Base-by-base conservation (phyloP, 768 basidiomycete genomes). In the Leccinellum luteum region DNA sequence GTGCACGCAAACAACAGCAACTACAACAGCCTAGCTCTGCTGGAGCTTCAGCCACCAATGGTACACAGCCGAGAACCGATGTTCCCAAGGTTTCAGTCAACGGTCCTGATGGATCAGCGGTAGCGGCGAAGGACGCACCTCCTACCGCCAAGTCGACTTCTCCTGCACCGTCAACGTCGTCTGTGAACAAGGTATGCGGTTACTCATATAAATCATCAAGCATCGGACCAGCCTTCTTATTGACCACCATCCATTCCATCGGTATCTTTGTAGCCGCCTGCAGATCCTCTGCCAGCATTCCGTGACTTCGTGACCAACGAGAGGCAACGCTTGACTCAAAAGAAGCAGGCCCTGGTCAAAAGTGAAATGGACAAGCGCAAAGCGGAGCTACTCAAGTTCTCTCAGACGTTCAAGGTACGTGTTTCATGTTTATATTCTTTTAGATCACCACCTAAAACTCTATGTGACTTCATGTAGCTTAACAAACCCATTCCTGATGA, bases 401-500 rank as follows among this genome's bases (percentile, higher is more conserved):
- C 92, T 62, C 82, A 91, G 73, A 88, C 75, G 64, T 99, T 99
- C 86, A 96, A 97, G 85, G 95, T 94, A 48, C 48, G 80, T 64
- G 19, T 52, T 58, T 48, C n/a, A 28, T 5, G 17, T 23, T 2
- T 44, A 23, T 17, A 53, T 32, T 50, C 19, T 19, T 6, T 27
- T 35, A 45, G 21, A 23, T 57, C 2, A 48, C 60, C 45, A 21
- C 19, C 8, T 14, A 21, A 50, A 13, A 51, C 4, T 61, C 44
- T 21, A 43, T 47, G 23, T 13, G 31, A 25, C 25, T 48, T 54
- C 25, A 34, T 51, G 13, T 63, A 95, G 92, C 83, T 96, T 51
- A 96, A 95, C 70, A 90, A 94, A 70, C 93, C 92, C 17, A 94
- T 98, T 61, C 95, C 96, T 14, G 91, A 93, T 28, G 96, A 98